Conservation (phyloP, 345 rosid species). For the Arabidopsis thaliana region DNA sequence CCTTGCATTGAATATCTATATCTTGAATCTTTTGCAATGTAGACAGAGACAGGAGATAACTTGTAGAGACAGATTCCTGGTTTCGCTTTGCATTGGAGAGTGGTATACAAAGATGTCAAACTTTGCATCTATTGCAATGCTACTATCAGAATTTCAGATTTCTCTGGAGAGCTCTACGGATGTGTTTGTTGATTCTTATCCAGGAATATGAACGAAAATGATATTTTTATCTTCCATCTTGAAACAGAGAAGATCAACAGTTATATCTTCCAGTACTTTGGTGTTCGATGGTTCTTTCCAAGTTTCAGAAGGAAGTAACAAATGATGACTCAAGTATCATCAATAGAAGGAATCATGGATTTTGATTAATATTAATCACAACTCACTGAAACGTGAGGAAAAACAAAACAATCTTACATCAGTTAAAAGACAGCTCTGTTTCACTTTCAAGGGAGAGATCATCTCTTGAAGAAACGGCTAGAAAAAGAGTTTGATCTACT, state of each 20-base stretch:
- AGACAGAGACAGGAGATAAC: not conserved
- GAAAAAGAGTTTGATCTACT: conserved; percentile 9
- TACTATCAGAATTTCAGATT: not conserved
- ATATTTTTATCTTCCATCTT: too few relatives aligned
- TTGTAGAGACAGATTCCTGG: not conserved
- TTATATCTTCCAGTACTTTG: too few relatives aligned
- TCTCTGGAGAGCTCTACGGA: not conserved
- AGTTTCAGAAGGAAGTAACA: too few relatives aligned
- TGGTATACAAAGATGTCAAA: not conserved
- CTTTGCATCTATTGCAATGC: not conserved
- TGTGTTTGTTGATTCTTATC: not conserved
- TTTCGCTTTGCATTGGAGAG: not conserved
- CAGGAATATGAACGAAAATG: too few relatives aligned
- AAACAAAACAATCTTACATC: not conserved
- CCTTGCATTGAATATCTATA: too few relatives aligned
- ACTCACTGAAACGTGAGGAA: conserved; percentile 20
- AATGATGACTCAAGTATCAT: not conserved
- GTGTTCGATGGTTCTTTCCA: too few relatives aligned
- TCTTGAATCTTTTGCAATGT: too few relatives aligned
- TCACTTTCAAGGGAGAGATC: conserved; percentile 11
- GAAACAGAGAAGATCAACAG: too few relatives aligned
- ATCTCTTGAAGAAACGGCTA: conserved; percentile 15
- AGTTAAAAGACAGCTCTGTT: conserved; percentile 7
- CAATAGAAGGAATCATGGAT: not conserved
- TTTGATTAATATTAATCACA: conserved; percentile 1